Evolutionary conservation across 129 eudicot species (phyloP).

Genomic region (Flaveria bidentis): DNA sequence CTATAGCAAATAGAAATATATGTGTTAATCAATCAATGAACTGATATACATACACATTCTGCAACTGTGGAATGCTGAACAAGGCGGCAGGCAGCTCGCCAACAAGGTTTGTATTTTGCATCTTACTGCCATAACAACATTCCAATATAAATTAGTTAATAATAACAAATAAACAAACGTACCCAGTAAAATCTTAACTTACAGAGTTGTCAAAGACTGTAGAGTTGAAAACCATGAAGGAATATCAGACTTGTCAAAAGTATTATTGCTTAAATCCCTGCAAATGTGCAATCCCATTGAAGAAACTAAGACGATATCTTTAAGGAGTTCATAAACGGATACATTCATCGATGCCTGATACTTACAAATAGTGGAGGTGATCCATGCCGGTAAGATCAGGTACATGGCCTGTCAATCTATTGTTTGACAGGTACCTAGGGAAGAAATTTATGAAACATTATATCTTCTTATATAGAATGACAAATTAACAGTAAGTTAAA

Average conservation of each 20-base stretch:
- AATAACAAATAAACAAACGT: not conserved
- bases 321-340: not conserved
- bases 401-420: conserved; percentile 42
- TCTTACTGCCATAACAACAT: conserved; percentile 39
- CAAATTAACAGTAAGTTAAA: not conserved
- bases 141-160: not conserved
- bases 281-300: not conserved
- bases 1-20: conserved; percentile 29
- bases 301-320: not conserved
- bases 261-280: conserved; percentile 61
- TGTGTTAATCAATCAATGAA: not conserved
- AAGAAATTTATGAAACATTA: not conserved
- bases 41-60: conserved; percentile 50
- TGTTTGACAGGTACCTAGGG: conserved; percentile 46
- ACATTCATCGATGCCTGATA: not conserved
- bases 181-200: conserved; percentile 7
- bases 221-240: conserved; percentile 52
- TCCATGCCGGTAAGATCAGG: conserved; percentile 52
- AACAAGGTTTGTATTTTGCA: conserved; percentile 48
- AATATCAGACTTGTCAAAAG: conserved; percentile 30
- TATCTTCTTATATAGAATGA: not conserved
- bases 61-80: conserved; percentile 57
- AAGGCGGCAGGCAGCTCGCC: conserved; percentile 54
- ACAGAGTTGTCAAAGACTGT: conserved; percentile 48
- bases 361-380: conserved; percentile 48